phyloP scores from a whole-genome alignment of 768 basidiomycete species.

The Paxillus rubicundulus region DNA sequence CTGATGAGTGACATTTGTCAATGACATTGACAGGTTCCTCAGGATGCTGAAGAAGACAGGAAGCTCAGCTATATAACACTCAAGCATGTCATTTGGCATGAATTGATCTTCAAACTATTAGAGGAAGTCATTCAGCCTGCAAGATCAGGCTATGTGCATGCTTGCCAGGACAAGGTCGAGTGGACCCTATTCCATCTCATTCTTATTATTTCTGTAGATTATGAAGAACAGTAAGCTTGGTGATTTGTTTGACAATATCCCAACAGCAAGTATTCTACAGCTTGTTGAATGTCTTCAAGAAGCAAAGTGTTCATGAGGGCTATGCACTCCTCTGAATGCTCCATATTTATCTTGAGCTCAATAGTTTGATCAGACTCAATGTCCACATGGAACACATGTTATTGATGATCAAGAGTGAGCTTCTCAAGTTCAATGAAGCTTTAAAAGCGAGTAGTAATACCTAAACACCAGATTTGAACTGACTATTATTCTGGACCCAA shows the following conservation, averaged over 20 bases:
- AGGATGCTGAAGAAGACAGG: conserved; percentile 26
- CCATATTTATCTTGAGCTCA: conserved; percentile 30
- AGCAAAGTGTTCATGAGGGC: conserved; percentile 8
- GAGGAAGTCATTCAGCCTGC: conserved; percentile 17
- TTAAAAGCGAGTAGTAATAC: conserved; percentile 22
- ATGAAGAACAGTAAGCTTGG: conserved; percentile 41
- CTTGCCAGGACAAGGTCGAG: conserved; percentile 23
- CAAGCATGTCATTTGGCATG: conserved; percentile 38
- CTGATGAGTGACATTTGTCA: too few species aligned
- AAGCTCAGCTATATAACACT: conserved; percentile 29
- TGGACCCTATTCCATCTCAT: conserved; percentile 35
- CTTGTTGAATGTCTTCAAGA: not conserved
- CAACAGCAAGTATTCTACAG: conserved; percentile 4
- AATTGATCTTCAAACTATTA: conserved; percentile 29
- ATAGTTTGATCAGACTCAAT: conserved; percentile 27
- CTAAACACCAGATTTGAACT: not conserved
- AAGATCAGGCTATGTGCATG: conserved; percentile 15
- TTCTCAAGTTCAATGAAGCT: conserved; percentile 10
- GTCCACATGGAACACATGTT: conserved; percentile 25
- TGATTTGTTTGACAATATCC: too few species aligned
- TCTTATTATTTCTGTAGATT: conserved; percentile 41
- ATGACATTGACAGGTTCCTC: conserved; percentile 23
- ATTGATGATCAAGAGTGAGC: not conserved
- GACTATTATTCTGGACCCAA: not conserved
- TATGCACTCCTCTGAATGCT: conserved; percentile 29